Evolutionary conservation across 2,329 filamentous ascomycete species (phyloP), one percentile per base, ranked within the genome.

Genomic region (Cyphellophora europaea): DNA sequence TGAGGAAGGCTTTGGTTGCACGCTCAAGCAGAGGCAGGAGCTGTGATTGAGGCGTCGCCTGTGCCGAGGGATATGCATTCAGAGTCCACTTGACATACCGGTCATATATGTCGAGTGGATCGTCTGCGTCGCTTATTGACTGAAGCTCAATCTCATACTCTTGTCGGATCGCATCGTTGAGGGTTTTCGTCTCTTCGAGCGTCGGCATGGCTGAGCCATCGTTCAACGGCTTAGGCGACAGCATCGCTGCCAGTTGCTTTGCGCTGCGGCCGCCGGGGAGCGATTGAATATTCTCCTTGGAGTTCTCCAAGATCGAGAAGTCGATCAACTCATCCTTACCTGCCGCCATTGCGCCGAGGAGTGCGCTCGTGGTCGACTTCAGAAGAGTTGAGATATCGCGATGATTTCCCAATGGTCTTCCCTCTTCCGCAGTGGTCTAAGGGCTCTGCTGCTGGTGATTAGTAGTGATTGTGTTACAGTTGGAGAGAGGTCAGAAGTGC

Each of bases 221-320:
- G 27, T 55, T 63, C 41, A 49, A 59, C 32, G 30, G 74, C 61
- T 27, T 71, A 67, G 27, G 73, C 69, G 36, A 83, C 69, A 42
- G 87, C 80, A 71, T 74, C 36, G 87, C 75, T 18, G 80, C 87
- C 33, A 98, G 79, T 35, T 91, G 88, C 63, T 79, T 84, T 30
- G 89, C 91, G 27, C 89, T 96, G 46, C 91, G 70, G 19, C 80
- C 91, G 43, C 85, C 82, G 11, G 89, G 88, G 10, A 98, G 72
- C 14, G 87, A 79, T 60, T 95, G 88, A 37, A 98, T 95, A 61
- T 98, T 98, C 65, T 98, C 91, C 63, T 98, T 98, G 52, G 95
- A 88, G 30, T 75, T 77, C 64, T 98, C 91, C 62, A 98, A 95
- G 44, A 95, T 74, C 51, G 93, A 83, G 65, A 98, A 96, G 63